phyloP scores from a whole-genome alignment of 495 filamentous ascomycete genomes.

The Bryoglossum gracile region DNA sequence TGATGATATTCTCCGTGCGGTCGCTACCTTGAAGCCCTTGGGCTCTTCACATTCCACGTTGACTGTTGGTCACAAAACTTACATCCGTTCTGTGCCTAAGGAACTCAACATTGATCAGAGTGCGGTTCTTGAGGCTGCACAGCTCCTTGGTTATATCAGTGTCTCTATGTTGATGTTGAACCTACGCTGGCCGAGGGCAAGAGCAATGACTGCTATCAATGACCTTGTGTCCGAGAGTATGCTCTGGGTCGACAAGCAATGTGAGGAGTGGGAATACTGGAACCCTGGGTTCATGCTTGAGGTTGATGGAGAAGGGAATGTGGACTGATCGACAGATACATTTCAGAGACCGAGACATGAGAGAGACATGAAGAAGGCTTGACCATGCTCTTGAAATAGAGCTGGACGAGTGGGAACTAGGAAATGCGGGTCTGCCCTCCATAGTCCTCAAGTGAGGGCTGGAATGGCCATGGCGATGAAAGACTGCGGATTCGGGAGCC shows the following conservation, averaged over 20 bases:
- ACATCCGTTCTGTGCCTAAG: conserved; percentile 90
- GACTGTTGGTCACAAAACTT: conserved; percentile 70
- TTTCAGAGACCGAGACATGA: too few relatives aligned
- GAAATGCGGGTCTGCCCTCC: too few relatives aligned
- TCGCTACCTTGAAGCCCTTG: conserved; percentile 78
- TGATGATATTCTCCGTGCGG: conserved; percentile 87
- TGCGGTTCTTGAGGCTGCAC: conserved; percentile 80
- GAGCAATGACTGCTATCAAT: conserved; percentile 81
- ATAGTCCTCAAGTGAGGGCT: too few relatives aligned
- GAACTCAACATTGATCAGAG: conserved; percentile 94
- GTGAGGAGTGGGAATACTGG: conserved; percentile 90
- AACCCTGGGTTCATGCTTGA: conserved; percentile 61
- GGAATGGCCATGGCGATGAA: too few relatives aligned
- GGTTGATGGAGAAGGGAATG: conserved; percentile 11
- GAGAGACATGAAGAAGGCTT: too few relatives aligned
- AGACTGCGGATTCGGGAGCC: too few relatives aligned
- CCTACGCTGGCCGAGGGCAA: conserved; percentile 73
- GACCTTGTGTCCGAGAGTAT: conserved; percentile 87
- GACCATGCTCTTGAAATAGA: too few relatives aligned
- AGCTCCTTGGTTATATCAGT: conserved; percentile 79
- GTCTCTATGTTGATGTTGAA: conserved; percentile 91
- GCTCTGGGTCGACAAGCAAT: conserved; percentile 90
- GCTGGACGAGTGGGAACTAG: too few relatives aligned
- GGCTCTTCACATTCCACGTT: conserved; percentile 81
- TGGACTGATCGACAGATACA: too few relatives aligned